These are phyloP conservation scores for Phytophthora agathidicida DNA, from an alignment of 352 stramenopile species.

Conservation along the genomic window DNA sequence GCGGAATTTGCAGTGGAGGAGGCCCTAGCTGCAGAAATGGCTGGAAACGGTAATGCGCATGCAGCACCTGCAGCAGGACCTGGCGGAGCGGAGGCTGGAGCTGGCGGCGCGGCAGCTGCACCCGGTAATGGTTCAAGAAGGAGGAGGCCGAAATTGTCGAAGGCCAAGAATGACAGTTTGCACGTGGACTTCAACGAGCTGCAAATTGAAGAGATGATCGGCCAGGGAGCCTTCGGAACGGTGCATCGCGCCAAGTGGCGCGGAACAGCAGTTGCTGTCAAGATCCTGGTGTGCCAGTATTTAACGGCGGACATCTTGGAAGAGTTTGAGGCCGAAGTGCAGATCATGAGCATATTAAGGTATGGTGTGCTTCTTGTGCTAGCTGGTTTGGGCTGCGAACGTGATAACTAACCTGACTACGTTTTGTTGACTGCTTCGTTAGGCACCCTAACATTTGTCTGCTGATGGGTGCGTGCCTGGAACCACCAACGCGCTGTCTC, in stretches of 20 bases:
- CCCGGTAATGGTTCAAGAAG: constrained; percentile 20
- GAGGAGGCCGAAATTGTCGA: constrained; percentile 43
- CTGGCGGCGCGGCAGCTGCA: constrained; percentile 11
- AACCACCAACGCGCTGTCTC: constrained; percentile 81
- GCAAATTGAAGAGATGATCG: constrained; percentile 83
- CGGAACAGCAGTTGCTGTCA: constrained; percentile 80
- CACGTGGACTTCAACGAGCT: constrained; percentile 85
- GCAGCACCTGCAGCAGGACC: constrained; percentile 7
- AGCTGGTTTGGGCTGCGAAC: background rate
- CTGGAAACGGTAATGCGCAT: constrained; percentile 17
- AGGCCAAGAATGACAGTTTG: constrained; percentile 74
- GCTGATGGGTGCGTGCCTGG: constrained; percentile 82
- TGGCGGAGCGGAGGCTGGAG: constrained; percentile 2
- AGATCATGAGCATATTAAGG: constrained; percentile 91
- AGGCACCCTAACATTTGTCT: constrained; percentile 90
- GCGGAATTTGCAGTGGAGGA: constrained; percentile 27
- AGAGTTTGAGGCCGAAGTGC: constrained; percentile 88
- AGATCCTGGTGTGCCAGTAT: constrained; percentile 87
- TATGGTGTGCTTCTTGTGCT: constrained; percentile 22
- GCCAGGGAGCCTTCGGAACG: constrained; percentile 84
- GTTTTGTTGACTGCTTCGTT: constrained; percentile 3
- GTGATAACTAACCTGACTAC: constrained; percentile 1
- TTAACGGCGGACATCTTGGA: constrained; percentile 85
- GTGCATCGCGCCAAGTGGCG: constrained; percentile 80
- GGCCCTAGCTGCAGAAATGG: constrained; percentile 5